Conservation (phyloP, 192 early-diverging fungal genomes). For the Coemansia sp. region DNA sequence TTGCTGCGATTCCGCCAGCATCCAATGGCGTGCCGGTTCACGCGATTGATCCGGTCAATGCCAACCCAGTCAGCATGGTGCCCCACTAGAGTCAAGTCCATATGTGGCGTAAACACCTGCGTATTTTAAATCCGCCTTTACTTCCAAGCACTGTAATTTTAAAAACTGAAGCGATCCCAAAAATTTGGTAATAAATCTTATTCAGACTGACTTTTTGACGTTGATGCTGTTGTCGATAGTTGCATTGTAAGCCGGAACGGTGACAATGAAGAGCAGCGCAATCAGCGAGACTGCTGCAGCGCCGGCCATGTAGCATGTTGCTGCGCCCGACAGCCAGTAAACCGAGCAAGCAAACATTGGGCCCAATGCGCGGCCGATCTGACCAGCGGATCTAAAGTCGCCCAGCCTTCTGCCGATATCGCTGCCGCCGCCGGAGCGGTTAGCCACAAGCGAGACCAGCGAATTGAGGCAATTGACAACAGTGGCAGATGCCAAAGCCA, state of each 20-base stretch:
- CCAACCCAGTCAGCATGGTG: conserved; percentile 5
- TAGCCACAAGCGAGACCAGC: conserved; percentile 49
- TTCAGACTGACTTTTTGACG: background rate
- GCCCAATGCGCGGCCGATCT: conserved; percentile 88
- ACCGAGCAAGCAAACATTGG: conserved; percentile 83
- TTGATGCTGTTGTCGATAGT: background rate
- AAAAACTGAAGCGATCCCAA: background rate
- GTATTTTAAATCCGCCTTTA: background rate
- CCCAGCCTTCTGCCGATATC: conserved; percentile 78
- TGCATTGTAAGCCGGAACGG: conserved; percentile 8
- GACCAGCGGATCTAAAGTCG: conserved; percentile 83
- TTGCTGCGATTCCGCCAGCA: conserved; percentile 42
- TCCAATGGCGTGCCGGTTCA: conserved; percentile 38
- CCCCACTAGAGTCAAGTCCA: background rate
- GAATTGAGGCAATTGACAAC: conserved; percentile 90
- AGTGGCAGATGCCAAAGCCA: conserved; percentile 92
- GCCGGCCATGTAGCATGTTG: conserved; percentile 64
- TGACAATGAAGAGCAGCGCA: conserved; percentile 26
- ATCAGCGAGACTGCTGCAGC: conserved; percentile 57
- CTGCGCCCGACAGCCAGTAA: conserved; percentile 82
- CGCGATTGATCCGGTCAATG: conserved; percentile 14
- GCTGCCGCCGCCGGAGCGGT: background rate
- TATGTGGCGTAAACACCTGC: too few species aligned
- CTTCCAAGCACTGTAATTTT: background rate
- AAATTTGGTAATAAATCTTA: background rate